Evolutionary conservation across 805 yeast genomes (phyloP), one percentile per base, ranked within the genome.

Genomic region (Hemisphaericaspora nanyangensis): DNA sequence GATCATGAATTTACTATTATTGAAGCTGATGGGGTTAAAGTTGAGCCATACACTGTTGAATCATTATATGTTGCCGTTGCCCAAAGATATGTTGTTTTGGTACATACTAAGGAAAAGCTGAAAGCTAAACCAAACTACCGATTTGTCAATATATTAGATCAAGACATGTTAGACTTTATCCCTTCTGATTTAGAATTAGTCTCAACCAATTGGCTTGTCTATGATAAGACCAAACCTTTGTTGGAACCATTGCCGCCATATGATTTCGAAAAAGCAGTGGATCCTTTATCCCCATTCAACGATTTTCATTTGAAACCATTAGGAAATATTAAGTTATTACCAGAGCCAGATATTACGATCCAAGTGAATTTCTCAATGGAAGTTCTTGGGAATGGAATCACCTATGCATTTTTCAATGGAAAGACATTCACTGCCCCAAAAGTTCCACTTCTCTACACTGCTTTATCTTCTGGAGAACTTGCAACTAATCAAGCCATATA

Each of bases 381-480:
- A 60, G 86, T 87, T 71, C 72, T 93, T 63, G 75, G 73, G 35
- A 70, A 88, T 61, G 99, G 99, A 70, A 72, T 82, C 46, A 89
- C 89, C 70, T 93, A 93, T 59, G 98, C 98, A n/a, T 85, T 91
- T 68, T 88, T 91, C 82, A 90, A 91, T 73, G 83, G 87, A 58
- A 71, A 85, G 55, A 76, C 95, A 17, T 93, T 77, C 64, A 69
- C 76, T 26, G 60, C 76, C 28, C 96, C 98, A 47, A 83, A 79
- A 63, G 95, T 91, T 12, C 99, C 99, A 35, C 68, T 90, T 5
- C 68, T 93, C 44, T 74, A 79, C 63, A 79, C 96, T 3, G 96
- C 77, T n/a, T 57, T 88, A 52, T 69, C 82, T 32, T 75, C 95
- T 26, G 87, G 86, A 34, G 75, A 80, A 2, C 56, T 65, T 38